Percentiles rank a stretch among this genome's conserved stretches.
phyloP scores from a whole-genome alignment of 176 grass and related monocot species.

The Elymus sibiricus region DNA sequence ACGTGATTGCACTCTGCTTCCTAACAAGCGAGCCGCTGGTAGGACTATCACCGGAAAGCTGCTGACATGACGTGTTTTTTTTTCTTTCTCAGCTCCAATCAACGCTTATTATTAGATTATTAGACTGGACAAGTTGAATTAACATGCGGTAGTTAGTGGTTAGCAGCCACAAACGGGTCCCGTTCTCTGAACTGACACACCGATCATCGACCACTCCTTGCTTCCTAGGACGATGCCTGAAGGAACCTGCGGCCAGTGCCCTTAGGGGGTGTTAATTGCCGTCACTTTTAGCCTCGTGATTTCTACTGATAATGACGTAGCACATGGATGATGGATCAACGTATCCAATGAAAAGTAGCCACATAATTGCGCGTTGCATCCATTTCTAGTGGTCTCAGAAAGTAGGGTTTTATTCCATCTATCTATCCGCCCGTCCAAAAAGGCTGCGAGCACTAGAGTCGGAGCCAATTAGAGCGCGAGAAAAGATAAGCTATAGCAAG shows the following conservation, averaged over 20 bases:
- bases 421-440: not conserved
- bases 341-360: not conserved
- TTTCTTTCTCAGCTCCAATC: not conserved
- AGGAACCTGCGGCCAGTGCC: not conserved
- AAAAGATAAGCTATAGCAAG: not conserved
- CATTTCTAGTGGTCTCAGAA: not conserved
- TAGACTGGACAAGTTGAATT: not conserved
- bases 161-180: not conserved
- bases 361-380: not conserved
- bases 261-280: not conserved
- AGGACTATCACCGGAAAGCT: not conserved
- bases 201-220: not conserved
- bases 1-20: conserved; percentile 14
- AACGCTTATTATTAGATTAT: not conserved
- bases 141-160: not conserved
- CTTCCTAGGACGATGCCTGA: not conserved
- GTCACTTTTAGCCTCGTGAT: not conserved
- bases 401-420: not conserved
- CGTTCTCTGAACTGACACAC: not conserved
- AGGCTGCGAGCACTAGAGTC: not conserved
- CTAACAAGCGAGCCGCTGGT: not conserved
- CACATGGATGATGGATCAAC: not conserved
- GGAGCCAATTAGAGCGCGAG: not conserved
- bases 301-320: not conserved
- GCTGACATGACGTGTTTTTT: conserved; percentile 8